phyloP scores from a whole-genome alignment of 2,329 filamentous ascomycete species.

The Sarocladium brachiariae region DNA sequence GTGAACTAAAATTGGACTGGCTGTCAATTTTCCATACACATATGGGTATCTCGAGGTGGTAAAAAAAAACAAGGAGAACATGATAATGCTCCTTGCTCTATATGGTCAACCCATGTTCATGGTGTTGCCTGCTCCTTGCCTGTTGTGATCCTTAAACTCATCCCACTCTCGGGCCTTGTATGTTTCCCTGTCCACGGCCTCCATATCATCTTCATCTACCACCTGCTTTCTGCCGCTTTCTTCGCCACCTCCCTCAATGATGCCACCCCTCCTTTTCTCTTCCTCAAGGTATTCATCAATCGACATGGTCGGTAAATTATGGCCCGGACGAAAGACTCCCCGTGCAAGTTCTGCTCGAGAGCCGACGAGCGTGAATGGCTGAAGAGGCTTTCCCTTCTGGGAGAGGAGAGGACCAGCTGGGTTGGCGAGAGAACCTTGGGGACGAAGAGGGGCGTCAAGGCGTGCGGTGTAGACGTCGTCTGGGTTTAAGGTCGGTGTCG shows the following conservation, averaged over 20 bases:
- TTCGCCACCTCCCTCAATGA: constrained; percentile 85
- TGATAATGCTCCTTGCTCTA: neutral
- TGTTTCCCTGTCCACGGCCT: constrained; percentile 82
- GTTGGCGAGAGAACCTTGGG: constrained; percentile 38
- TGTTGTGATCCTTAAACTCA: constrained; percentile 86
- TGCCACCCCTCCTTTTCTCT: constrained; percentile 74
- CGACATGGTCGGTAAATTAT: constrained; percentile 93
- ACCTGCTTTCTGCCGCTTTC: constrained; percentile 51
- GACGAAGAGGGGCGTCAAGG: constrained; percentile 58
- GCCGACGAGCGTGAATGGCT: constrained; percentile 82
- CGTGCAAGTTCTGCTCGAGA: constrained; percentile 63
- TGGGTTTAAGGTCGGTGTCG: constrained; percentile 36
- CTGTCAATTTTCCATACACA: neutral
- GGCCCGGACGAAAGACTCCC: constrained; percentile 82
- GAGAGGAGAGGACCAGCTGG: constrained; percentile 66
- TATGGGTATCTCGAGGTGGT: neutral
- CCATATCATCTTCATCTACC: constrained; percentile 82
- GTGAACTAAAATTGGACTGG: neutral
- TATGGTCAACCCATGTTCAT: constrained; percentile 60
- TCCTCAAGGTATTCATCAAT: constrained; percentile 98
- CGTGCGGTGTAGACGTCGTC: constrained; percentile 53
- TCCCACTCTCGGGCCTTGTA: constrained; percentile 95
- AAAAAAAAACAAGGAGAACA: neutral
- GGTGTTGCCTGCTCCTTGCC: constrained; percentile 76
- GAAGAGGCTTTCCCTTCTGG: constrained; percentile 72